Conservation (phyloP, 225 moss, liverwort and hornwort genomes). For the Marchantia polymorpha region DNA sequence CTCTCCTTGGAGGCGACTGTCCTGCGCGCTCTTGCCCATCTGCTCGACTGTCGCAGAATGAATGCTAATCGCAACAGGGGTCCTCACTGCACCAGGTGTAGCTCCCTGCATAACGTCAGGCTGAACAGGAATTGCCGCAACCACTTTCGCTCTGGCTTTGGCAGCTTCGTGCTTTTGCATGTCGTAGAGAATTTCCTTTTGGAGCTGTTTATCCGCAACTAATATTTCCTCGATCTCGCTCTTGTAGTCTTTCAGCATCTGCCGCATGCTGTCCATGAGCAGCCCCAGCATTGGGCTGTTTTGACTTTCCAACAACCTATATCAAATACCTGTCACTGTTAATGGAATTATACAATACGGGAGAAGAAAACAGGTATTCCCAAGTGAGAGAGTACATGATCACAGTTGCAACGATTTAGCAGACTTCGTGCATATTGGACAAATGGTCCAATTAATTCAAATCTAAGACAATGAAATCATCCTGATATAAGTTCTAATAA, state of each 20-base stretch:
- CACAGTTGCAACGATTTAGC: too few species aligned
- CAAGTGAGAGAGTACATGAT: too few species aligned
- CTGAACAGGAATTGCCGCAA: constrained; percentile 35
- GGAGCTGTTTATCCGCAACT: constrained; percentile 61
- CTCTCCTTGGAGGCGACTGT: background rate
- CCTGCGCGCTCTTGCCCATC: constrained; percentile 6
- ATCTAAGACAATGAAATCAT: too few species aligned
- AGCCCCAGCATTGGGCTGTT: constrained; percentile 58
- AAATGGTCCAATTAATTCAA: too few species aligned
- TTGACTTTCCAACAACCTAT: constrained; percentile 46
- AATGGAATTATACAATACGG: background rate
- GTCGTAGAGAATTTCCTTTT: constrained; percentile 59
- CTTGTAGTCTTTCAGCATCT: constrained; percentile 61
- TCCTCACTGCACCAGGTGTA: constrained; percentile 15
- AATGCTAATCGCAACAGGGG: constrained; percentile 18
- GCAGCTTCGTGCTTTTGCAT: constrained; percentile 57
- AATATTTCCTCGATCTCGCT: constrained; percentile 59
- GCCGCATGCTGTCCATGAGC: constrained; percentile 60
- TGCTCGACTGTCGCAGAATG: constrained; percentile 15
- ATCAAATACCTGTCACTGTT: background rate
- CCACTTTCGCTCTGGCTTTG: constrained; percentile 52
- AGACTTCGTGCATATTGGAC: too few species aligned
- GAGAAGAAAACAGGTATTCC: too few species aligned
- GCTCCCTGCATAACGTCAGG: constrained; percentile 19
- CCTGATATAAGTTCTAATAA: too few species aligned